Base-by-base conservation (phyloP, 1,284 basidiomycete genomes). In the Tilletia walkeri region DNA sequence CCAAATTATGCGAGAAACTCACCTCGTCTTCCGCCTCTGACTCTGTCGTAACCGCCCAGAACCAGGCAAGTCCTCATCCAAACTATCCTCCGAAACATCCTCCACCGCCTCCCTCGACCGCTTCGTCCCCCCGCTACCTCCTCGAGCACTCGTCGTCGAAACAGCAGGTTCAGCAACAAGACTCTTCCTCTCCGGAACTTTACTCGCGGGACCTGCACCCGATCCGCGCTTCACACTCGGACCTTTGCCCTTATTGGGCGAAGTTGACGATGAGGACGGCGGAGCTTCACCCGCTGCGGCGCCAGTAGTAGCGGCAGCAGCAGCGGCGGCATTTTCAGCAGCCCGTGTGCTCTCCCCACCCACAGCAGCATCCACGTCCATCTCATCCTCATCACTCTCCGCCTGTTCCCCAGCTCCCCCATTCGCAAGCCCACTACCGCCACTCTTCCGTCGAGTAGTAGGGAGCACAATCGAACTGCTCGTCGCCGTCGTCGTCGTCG, bases 331-430 rank as follows among this genome's bases (percentile, higher is more conserved):
- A 20, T 4, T 10, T 36, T 1, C 24, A 30, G 24, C 24, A 2
- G 36, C 38, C 36, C 36, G 36, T 16, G 34, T 10, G 12, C 34
- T 41, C 59, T 34, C 6, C 36, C 59, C 59, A 10, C 36, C 59
- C 59, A 48, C 65, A n/a, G 20, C 45, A 14, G 49, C 66, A 7
- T 53, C 50, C 30, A 47, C 49, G 14, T 67, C 50, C 66, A 67
- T 67, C 66, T 41, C 48, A 47, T 50, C 65, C 9, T 48, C 65
- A 20, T 66, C 48, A 47, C 45, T 48, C 7, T 53, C 66, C 12
- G n/a, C 66, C 18, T 65, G 18, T 2, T 39, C 36, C 1, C 41
- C 39, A 39, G 5, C 38, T 6, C n/a, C 9, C 7, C 38, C 63
- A 61, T 34, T 34, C n/a, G 16, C 38, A 6, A 30, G 10, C 24